Conservation (phyloP, 225 moss, liverwort and hornwort genomes). For the Thuidium tamariscinum region DNA sequence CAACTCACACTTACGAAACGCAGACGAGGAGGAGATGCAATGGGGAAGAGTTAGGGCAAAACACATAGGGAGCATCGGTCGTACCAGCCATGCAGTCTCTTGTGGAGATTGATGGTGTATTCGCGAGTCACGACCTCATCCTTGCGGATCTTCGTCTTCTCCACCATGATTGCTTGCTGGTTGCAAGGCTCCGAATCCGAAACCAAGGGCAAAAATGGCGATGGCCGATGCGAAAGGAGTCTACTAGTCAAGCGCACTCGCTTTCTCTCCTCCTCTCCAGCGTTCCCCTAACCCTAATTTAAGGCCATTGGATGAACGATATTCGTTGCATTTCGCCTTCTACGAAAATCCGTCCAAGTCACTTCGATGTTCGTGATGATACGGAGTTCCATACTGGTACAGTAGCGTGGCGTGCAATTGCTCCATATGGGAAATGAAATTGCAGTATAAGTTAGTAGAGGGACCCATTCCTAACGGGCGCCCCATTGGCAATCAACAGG, state of each 20-base stretch:
- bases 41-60: not conserved
- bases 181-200: not conserved
- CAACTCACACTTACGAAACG: not conserved
- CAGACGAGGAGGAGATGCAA: not conserved
- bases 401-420: not conserved
- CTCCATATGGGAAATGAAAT: too few relatives aligned
- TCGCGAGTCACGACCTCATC: not conserved
- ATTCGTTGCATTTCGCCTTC: not conserved
- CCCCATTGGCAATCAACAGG: too few relatives aligned
- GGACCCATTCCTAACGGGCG: too few relatives aligned
- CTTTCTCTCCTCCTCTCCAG: not conserved
- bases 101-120: not conserved
- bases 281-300: not conserved
- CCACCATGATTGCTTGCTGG: constrained; percentile 16
- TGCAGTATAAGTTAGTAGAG: too few relatives aligned
- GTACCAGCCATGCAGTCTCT: not conserved
- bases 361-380: not conserved
- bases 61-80: not conserved
- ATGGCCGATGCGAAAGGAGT: not conserved
- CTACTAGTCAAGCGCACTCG: not conserved
- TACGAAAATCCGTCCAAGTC: not conserved
- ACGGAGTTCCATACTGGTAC: not conserved
- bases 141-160: not conserved
- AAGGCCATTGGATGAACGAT: not conserved
- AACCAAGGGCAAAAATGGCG: not conserved